phyloP scores from a whole-genome alignment of 257 asterid genomes.

The Solanum bulbocastanum region DNA sequence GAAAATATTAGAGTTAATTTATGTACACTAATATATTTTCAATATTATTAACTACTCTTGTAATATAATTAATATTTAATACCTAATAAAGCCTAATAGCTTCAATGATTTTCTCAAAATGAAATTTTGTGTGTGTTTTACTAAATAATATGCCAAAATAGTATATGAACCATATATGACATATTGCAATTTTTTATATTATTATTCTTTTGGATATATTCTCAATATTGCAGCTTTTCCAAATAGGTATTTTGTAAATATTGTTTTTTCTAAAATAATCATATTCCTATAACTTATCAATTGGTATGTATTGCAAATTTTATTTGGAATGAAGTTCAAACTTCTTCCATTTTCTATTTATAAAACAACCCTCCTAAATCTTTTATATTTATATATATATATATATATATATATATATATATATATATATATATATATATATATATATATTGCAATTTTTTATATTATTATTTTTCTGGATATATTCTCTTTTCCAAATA shows the following conservation, averaged over 20 bases:
- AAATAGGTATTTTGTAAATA: neutral
- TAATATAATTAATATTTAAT: neutral
- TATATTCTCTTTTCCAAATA: neutral
- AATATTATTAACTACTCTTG: neutral
- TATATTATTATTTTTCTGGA: no score
- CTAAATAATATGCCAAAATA: neutral
- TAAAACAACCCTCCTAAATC: no score
- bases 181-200: no score
- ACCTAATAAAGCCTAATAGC: neutral
- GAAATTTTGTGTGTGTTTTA: neutral
- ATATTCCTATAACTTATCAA: neutral
- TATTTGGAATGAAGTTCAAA: neutral
- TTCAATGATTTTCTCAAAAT: neutral
- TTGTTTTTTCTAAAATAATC: neutral
- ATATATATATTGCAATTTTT: no score
- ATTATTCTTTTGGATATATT: neutral
- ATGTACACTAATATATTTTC: neutral
- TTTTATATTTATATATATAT: no score
- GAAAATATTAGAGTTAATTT: neutral
- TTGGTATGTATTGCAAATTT: neutral
- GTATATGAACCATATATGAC: neutral
- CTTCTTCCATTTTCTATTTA: no score
- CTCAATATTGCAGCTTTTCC: neutral
- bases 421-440: no score
- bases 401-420: no score